Percentiles rank a stretch among this genome's conserved stretches.
These are phyloP conservation scores for Amaranthus cruentus DNA, from an alignment of 148 eudicot genomes.

Conservation along the genomic window DNA sequence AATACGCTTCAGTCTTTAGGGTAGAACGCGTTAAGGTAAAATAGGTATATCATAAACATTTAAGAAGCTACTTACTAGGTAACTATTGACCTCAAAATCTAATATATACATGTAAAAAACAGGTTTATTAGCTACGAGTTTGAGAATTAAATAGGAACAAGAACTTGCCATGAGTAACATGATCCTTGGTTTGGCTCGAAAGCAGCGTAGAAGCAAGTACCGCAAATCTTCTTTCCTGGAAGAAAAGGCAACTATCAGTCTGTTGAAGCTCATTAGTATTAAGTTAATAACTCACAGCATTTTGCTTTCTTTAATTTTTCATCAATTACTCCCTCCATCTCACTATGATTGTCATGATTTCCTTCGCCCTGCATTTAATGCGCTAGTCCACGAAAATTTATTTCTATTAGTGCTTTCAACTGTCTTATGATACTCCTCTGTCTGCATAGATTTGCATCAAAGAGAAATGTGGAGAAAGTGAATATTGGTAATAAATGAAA, in stretches of 20 bases:
- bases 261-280: background rate
- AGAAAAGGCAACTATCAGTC: background rate
- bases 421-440: background rate
- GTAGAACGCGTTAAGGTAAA: background rate
- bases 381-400: background rate
- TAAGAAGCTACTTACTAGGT: background rate
- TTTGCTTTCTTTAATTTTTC: no score
- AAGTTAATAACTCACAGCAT: no score
- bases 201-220: constrained; percentile 69
- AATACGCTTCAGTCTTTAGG: background rate
- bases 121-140: background rate
- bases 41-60: background rate
- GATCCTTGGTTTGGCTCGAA: constrained; percentile 97
- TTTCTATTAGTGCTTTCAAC: background rate
- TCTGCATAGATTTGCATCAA: background rate
- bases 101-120: background rate
- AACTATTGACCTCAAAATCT: background rate
- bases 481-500: background rate
- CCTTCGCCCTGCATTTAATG: no score
- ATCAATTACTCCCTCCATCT: background rate
- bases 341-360: background rate
- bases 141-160: constrained; percentile 3
- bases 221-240: constrained; percentile 92
- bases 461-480: background rate
- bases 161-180: constrained; percentile 87